phyloP scores from a whole-genome alignment of 805 yeast genomes.

The Kazachstania taianensis region DNA sequence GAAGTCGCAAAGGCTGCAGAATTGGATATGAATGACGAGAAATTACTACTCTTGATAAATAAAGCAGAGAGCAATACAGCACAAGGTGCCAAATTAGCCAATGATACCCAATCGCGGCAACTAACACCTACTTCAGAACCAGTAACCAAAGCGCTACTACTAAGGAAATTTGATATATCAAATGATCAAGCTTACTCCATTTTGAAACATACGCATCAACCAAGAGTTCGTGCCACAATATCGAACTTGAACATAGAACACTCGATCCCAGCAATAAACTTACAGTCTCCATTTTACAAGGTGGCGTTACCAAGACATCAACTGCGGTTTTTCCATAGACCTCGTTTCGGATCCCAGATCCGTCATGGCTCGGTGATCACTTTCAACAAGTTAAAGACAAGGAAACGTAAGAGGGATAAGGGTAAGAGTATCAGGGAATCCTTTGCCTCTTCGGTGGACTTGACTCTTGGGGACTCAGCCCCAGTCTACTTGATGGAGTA shows the following conservation, averaged over 20 bases:
- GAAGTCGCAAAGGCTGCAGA: conserved; percentile 21
- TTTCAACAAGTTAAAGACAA: conserved; percentile 60
- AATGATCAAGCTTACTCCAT: conserved; percentile 82
- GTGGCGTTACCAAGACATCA: conserved; percentile 61
- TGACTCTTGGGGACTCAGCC: conserved; percentile 77
- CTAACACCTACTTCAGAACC: conserved; percentile 28
- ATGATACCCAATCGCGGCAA: not conserved
- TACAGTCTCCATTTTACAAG: conserved; percentile 86
- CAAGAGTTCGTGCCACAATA: conserved; percentile 84
- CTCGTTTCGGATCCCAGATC: conserved; percentile 47
- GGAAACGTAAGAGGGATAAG: conserved; percentile 84
- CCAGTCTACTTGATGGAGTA: conserved; percentile 74
- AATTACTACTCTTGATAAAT: conserved; percentile 47
- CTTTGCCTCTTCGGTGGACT: conserved; percentile 58
- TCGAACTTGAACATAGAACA: conserved; percentile 89
- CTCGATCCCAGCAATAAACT: conserved; percentile 71
- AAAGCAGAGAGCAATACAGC: conserved; percentile 14
- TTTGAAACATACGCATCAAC: conserved; percentile 75
- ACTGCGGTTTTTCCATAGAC: conserved; percentile 71
- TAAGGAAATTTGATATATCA: conserved; percentile 66
- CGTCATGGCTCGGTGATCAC: conserved; percentile 70
- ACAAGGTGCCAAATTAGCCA: not conserved
- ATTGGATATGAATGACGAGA: conserved; percentile 82
- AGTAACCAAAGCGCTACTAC: conserved; percentile 42
- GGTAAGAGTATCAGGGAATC: conserved; percentile 73